A percentile compares a stretch with the other conserved stretches of the same genome.
phyloP scores from a whole-genome alignment of 768 basidiomycete species.

The Tulasnella sp. region DNA sequence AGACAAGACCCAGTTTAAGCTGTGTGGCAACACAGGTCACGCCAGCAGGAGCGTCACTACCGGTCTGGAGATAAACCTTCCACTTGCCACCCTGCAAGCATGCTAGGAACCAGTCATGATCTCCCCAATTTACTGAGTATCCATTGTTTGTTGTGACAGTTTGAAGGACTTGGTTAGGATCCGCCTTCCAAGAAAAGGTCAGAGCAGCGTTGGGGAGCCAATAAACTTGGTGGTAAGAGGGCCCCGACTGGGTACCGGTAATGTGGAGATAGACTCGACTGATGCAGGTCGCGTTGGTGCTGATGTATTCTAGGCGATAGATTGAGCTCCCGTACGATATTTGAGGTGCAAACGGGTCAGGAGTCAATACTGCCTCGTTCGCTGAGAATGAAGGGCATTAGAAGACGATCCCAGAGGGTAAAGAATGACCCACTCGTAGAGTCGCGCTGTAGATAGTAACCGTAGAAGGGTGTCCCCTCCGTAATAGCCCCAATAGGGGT shows the following conservation, averaged over 20 bases:
- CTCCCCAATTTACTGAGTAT: not conserved
- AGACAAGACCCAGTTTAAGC: not conserved
- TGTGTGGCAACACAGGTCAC: not conserved
- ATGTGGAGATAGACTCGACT: not conserved
- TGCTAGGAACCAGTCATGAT: conserved; percentile 1
- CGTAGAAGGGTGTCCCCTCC: not conserved
- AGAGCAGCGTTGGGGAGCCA: not conserved
- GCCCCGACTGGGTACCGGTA: not conserved
- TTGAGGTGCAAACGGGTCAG: not conserved
- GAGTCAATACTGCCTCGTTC: not conserved
- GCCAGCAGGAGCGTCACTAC: not conserved
- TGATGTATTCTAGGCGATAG: not conserved
- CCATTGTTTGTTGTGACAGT: not conserved
- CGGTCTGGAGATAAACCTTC: conserved; percentile 13
- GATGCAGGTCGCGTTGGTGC: not conserved
- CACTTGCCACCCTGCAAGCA: not conserved
- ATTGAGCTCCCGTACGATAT: not conserved
- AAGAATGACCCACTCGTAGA: not conserved
- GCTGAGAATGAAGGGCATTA: not conserved
- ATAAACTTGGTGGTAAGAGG: not conserved
- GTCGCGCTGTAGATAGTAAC: conserved; percentile 1
- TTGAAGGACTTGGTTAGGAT: not conserved
- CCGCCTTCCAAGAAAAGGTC: not conserved
- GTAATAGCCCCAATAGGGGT: conserved; percentile 6
- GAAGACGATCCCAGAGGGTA: not conserved